Conservation (phyloP, 1,284 basidiomycete genomes). For the Ustilago xerochloae region DNA sequence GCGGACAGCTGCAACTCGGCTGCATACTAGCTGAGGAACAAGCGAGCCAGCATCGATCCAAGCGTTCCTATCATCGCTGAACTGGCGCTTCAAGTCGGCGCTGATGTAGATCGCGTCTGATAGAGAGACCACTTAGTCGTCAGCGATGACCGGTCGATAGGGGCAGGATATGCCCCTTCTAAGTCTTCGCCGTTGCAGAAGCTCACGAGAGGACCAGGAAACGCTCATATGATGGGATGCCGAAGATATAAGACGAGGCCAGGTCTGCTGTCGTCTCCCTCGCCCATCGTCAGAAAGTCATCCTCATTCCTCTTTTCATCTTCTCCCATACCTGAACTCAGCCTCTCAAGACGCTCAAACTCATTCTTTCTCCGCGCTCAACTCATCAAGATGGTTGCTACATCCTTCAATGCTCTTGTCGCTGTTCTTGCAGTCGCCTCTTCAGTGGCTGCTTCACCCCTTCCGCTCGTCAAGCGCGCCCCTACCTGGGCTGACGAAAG, state of each 20-base stretch:
- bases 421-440: constrained; percentile 21
- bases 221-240: not conserved
- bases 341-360: not conserved
- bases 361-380: no score
- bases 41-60: not conserved
- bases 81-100: not conserved
- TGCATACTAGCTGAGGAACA: not conserved
- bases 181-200: no score
- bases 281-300: no score
- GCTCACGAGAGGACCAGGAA: no score
- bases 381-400: constrained; percentile 32
- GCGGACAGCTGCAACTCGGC: not conserved
- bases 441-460: constrained; percentile 16
- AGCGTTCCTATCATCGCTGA: constrained; percentile 1
- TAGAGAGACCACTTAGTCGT: no score
- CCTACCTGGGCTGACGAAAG: constrained; percentile 35
- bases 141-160: not conserved
- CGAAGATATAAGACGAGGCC: constrained; percentile 7
- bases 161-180: not conserved
- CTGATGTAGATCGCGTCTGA: no score
- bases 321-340: not conserved
- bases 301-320: not conserved
- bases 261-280: no score
- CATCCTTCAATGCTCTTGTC: constrained; percentile 22
- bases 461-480: constrained; percentile 24